These are phyloP conservation scores for Schrenkiella parvula DNA, from an alignment of 345 rosid genomes.

Conservation along the genomic window DNA sequence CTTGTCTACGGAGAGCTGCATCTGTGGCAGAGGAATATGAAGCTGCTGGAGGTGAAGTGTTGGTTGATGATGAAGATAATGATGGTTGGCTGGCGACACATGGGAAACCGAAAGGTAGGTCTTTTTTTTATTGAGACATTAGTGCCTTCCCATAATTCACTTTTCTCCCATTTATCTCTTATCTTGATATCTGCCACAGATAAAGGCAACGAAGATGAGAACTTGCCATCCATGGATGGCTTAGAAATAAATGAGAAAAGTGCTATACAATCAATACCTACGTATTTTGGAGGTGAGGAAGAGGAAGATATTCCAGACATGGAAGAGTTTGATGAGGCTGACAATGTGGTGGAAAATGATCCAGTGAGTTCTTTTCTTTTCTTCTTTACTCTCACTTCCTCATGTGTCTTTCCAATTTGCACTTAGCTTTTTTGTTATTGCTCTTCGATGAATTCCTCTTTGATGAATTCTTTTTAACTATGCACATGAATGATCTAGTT, in stretches of 20 bases:
- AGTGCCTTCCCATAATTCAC: not conserved
- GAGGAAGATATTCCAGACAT: slow-evolving; percentile 96
- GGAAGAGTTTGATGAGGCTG: slow-evolving; percentile 78
- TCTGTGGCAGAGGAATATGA: slow-evolving; percentile 90
- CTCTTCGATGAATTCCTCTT: not conserved
- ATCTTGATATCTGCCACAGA: slow-evolving; percentile 33
- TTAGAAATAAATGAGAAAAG: slow-evolving; percentile 55
- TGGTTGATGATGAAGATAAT: slow-evolving; percentile 88
- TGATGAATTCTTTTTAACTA: not conserved
- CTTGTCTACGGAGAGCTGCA: slow-evolving; percentile 90
- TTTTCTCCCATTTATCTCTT: not conserved
- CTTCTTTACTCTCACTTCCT: not conserved
- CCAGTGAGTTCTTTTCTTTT: slow-evolving; percentile 42
- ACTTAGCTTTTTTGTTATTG: not conserved
- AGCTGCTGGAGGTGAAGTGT: slow-evolving; percentile 93
- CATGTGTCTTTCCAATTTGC: slow-evolving; percentile 1
- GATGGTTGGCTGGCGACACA: slow-evolving; percentile 99
- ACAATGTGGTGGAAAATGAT: slow-evolving; percentile 68
- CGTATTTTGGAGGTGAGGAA: slow-evolving; percentile 78
- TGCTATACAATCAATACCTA: slow-evolving; percentile 59
- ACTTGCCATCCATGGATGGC: slow-evolving; percentile 87
- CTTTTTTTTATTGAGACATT: not conserved
- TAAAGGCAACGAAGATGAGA: slow-evolving; percentile 66
- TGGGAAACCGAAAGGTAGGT: slow-evolving; percentile 86
- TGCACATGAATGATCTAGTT: not conserved